phyloP scores from a whole-genome alignment of 345 rosid genomes.

The Erucastrum elatum region DNA sequence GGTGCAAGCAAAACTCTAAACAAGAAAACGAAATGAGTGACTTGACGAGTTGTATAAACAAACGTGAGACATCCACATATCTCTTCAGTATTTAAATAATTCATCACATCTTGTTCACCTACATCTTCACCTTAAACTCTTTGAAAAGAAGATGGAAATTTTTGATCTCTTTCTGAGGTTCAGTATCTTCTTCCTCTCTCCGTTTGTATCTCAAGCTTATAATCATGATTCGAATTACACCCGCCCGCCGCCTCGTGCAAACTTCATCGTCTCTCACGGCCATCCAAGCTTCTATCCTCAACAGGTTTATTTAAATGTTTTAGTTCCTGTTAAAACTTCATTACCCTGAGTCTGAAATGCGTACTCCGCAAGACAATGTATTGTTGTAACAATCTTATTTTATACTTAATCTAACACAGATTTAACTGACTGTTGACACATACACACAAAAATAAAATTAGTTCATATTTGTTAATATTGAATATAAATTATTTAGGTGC shows the following conservation, averaged over 20 bases:
- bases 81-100: slow-evolving; percentile 5
- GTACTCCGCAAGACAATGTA: not conserved
- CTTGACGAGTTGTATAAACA: slow-evolving; percentile 31
- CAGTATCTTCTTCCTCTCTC: slow-evolving; percentile 9
- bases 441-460: not conserved
- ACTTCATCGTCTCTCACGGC: slow-evolving; percentile 46
- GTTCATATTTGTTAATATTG: not conserved
- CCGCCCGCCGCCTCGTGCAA: slow-evolving; percentile 51
- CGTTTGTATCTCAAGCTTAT: slow-evolving; percentile 25
- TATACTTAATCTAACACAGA: not conserved
- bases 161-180: slow-evolving; percentile 14
- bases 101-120: not conserved
- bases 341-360: not conserved
- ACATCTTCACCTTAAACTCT: not conserved
- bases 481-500: slow-evolving; percentile 53
- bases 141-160: slow-evolving; percentile 16
- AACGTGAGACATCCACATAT: not conserved
- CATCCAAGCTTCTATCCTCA: slow-evolving; percentile 64
- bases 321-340: not conserved
- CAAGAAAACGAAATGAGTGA: slow-evolving; percentile 5
- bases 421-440: not conserved
- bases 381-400: not conserved
- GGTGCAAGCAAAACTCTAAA: slow-evolving; percentile 7
- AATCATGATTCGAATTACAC: slow-evolving; percentile 25
- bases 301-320: slow-evolving; percentile 56